Percentiles rank a stretch among this genome's conserved stretches.
Conservation (phyloP, 441 rosid species). For the Pelargonium australe region DNA sequence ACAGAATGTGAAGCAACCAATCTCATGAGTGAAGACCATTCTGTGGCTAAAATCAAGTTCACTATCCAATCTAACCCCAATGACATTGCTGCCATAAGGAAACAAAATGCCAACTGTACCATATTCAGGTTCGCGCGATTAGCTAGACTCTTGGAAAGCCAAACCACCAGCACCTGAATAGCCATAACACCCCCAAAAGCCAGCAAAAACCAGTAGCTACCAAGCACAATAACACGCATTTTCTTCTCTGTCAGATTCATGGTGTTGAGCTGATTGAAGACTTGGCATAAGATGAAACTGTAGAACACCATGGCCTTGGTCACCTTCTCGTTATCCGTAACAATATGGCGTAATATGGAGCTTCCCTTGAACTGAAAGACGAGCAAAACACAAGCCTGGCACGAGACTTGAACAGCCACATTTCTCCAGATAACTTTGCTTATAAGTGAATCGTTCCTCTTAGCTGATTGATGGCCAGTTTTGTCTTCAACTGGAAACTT, state of each 20-base stretch:
- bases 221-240: not conserved
- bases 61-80: conserved; percentile 16
- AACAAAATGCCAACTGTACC: conserved; percentile 22
- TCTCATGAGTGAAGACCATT: no score
- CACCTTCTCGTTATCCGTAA: conserved; percentile 13
- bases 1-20: no score
- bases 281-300: conserved; percentile 28
- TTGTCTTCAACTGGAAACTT: conserved; percentile 16
- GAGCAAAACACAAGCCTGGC: conserved; percentile 20
- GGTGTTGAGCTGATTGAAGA: conserved; percentile 19
- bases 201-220: conserved; percentile 7
- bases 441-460: conserved; percentile 17
- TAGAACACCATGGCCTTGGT: conserved; percentile 21
- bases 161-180: no score
- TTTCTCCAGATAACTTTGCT: conserved; percentile 17
- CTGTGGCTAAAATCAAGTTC: no score
- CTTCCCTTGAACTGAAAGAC: conserved; percentile 19
- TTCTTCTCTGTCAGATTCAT: conserved; percentile 11
- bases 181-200: no score
- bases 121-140: conserved; percentile 15
- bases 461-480: conserved; percentile 6
- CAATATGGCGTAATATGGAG: not conserved
- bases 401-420: conserved; percentile 17
- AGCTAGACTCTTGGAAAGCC: no score
- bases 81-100: conserved; percentile 20